Percentiles rank a stretch among this genome's conserved stretches.
Conservation (phyloP, 176 grass and related monocot species). For the Echinochloa phyllopogon region DNA sequence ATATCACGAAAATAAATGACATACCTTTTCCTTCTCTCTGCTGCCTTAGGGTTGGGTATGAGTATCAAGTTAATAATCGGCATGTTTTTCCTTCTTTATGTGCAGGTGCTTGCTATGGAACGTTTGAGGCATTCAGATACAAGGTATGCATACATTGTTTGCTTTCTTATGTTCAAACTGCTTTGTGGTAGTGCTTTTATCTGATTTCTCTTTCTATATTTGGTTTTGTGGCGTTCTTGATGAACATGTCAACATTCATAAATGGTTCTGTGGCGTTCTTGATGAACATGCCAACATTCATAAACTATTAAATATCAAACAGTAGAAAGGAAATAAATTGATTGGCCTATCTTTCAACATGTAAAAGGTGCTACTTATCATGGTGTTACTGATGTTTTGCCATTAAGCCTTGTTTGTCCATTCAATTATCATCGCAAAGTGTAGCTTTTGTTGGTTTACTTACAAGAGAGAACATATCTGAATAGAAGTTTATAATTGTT, state of each 20-base stretch:
- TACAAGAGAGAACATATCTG: neutral
- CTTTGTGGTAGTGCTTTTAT: neutral
- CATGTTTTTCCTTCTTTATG: constrained; percentile 9
- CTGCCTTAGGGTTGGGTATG: constrained; percentile 31
- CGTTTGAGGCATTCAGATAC: constrained; percentile 89
- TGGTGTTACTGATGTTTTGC: neutral
- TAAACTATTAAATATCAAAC: neutral
- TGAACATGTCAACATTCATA: neutral
- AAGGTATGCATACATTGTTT: constrained; percentile 50
- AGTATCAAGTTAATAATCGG: constrained; percentile 1
- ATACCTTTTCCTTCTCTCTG: constrained; percentile 2
- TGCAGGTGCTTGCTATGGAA: constrained; percentile 94
- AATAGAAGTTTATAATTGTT: neutral
- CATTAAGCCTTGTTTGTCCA: neutral
- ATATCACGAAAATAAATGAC: neutral
- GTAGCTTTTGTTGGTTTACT: neutral
- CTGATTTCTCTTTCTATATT: neutral
- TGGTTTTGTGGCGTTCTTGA: neutral
- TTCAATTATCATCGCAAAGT: neutral
- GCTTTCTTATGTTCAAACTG: neutral
- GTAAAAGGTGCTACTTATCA: neutral
- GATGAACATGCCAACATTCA: neutral
- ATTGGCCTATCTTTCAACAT: neutral
- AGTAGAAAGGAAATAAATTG: neutral
- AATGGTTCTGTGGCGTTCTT: constrained; percentile 1